Base-by-base conservation (phyloP, 2,329 filamentous ascomycete genomes). In the Juglanconis sp. region DNA sequence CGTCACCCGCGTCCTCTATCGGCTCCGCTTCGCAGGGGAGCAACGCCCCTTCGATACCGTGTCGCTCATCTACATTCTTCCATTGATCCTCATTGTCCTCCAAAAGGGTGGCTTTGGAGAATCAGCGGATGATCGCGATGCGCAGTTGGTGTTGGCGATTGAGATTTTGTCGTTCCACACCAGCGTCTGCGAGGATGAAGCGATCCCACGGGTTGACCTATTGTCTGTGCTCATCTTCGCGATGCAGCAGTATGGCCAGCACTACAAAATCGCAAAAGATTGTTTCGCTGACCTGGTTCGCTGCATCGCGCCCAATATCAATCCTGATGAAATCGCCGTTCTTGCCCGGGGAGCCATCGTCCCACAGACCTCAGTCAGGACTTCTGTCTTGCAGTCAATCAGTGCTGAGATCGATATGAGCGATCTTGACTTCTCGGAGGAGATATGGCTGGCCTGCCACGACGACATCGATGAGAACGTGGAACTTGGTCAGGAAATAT, bases 251-350 rank as follows among this genome's bases (percentile, higher is more conserved):
- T 96, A 96, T 72, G 89, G 87, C 49, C 92, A 96, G 70, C 95
- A 99, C 74, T 97, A 97, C 79, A 96, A 96, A 75, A 80, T 93
- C 60, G 87, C 97, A 75, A 96, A 94, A 73, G 95, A 99, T 74
- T 96, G 92, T 69, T 85, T 99, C 64, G 83, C 89, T 57, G 92
- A 98, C 72, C 83, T 96, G 65, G 91, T 91, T 68, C 87, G 92
- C 62, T 93, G 89, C 65, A 83, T 98, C 55, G 89, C 94, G 3
- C 87, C 90, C 2, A 96, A 92, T 68, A 92, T 97, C 65, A 87
- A 74, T 59, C 72, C 80, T 3, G 75, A 82, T 1, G 96, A 99
- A 75, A 87, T 95, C 59, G 76, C 79, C 10, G 85, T 91, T 15
- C 82, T 98, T n/a, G 83, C 92, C 10, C 83, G 86, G 63, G 95